Percentiles rank a stretch among this genome's conserved stretches.
Evolutionary conservation across 805 yeast species (phyloP).

Genomic region (Maudiozyma pseudohumilis): DNA sequence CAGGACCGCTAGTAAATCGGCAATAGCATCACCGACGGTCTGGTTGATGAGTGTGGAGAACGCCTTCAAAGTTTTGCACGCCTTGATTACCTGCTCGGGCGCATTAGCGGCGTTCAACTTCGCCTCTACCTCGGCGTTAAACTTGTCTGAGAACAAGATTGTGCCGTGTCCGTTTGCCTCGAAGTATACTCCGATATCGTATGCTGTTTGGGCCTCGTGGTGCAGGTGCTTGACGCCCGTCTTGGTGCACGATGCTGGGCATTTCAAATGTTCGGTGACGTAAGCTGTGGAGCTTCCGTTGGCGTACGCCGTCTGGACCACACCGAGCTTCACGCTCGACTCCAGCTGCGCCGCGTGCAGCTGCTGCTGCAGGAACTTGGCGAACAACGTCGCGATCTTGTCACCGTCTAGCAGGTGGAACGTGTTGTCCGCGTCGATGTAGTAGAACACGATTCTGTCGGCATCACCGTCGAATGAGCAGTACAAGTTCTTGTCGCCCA

Average conservation of each 20-base stretch:
- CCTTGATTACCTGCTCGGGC: background rate
- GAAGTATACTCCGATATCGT: conserved; percentile 87
- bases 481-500: conserved; percentile 40
- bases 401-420: conserved; percentile 82
- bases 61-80: conserved; percentile 38
- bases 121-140: conserved; percentile 25
- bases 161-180: conserved; percentile 99
- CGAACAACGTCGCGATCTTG: conserved; percentile 78
- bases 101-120: background rate
- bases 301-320: conserved; percentile 96
- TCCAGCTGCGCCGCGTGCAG: conserved; percentile 35
- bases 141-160: conserved; percentile 60
- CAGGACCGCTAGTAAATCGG: conserved; percentile 78
- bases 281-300: conserved; percentile 84
- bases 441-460: conserved; percentile 83
- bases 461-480: conserved; percentile 97
- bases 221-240: conserved; percentile 97
- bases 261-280: conserved; percentile 45
- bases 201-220: conserved; percentile 71
- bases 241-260: conserved; percentile 82
- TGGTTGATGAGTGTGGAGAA: conserved; percentile 77
- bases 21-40: conserved; percentile 96
- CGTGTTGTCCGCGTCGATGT: conserved; percentile 28
- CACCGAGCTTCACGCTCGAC: conserved; percentile 48
- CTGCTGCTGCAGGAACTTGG: conserved; percentile 50